Conservation (phyloP, 441 rosid genomes). For the Populus hybrid region DNA sequence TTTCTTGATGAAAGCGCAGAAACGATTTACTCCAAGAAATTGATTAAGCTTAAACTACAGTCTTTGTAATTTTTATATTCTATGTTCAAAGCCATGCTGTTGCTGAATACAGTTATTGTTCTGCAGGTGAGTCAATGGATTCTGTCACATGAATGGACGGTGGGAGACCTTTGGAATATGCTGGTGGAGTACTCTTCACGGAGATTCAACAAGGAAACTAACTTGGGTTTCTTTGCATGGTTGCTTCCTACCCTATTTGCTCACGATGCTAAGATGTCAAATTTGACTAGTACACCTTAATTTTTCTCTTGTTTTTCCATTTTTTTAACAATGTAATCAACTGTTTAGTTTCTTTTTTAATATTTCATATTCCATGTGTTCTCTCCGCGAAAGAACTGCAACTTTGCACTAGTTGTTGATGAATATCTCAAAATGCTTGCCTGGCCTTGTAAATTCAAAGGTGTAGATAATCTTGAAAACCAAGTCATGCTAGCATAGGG, state of each 20-base stretch:
- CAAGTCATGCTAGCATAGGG: background rate
- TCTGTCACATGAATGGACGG: conserved; percentile 74
- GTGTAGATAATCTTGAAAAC: background rate
- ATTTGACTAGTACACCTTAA: background rate
- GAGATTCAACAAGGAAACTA: conserved; percentile 49
- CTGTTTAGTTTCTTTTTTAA: background rate
- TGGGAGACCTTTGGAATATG: conserved; percentile 93
- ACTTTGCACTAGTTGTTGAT: background rate
- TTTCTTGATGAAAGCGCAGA: background rate
- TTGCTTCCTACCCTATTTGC: conserved; percentile 56
- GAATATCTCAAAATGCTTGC: background rate
- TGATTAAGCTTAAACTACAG: background rate
- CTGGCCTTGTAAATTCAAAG: background rate
- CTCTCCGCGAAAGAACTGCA: background rate
- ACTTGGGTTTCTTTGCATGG: conserved; percentile 74
- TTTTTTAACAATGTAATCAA: background rate
- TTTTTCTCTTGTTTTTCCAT: background rate
- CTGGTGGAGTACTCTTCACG: conserved; percentile 70
- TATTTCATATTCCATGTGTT: background rate
- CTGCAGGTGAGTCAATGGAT: conserved; percentile 80
- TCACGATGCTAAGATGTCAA: background rate
- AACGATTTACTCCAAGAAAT: background rate
- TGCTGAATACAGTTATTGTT: background rate
- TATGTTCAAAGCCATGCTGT: background rate
- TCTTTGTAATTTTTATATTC: background rate